Evolutionary conservation across 2,329 filamentous ascomycete species (phyloP).

Genomic region (Aspergillus hiratsukae): DNA sequence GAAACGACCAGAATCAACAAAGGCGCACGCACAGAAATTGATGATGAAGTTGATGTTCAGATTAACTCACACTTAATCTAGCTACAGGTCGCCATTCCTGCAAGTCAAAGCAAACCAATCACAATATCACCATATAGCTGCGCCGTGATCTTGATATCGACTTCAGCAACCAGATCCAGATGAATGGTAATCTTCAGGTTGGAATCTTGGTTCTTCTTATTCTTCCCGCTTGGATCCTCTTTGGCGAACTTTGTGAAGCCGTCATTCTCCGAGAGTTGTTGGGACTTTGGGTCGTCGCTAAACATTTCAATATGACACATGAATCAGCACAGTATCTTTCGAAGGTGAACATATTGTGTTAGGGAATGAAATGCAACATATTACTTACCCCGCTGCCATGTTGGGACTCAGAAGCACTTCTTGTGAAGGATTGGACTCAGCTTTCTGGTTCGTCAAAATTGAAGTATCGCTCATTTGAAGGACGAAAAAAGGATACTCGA

Average conservation of each 20-base stretch:
- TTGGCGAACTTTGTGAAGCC: background rate
- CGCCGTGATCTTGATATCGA: background rate
- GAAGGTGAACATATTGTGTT: background rate
- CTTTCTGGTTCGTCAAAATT: no score
- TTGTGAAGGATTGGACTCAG: background rate
- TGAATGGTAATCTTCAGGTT: background rate
- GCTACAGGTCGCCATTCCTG: background rate
- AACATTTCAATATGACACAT: background rate
- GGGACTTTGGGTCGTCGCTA: background rate
- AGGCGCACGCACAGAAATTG: background rate
- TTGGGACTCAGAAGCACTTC: background rate
- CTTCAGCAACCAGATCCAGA: background rate
- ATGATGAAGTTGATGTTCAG: background rate
- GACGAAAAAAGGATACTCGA: no score
- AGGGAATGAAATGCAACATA: background rate
- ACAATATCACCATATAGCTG: constrained; percentile 1
- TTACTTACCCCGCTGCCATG: background rate
- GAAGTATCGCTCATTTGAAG: no score
- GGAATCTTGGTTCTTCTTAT: background rate
- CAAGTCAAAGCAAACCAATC: constrained; percentile 3
- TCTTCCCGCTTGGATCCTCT: background rate
- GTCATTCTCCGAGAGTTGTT: background rate
- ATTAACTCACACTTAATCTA: background rate
- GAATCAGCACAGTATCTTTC: background rate
- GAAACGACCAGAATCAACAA: background rate